Evolutionary conservation across 1,284 basidiomycete species (phyloP).

Genomic region (Phylloboletellus chloephorus): DNA sequence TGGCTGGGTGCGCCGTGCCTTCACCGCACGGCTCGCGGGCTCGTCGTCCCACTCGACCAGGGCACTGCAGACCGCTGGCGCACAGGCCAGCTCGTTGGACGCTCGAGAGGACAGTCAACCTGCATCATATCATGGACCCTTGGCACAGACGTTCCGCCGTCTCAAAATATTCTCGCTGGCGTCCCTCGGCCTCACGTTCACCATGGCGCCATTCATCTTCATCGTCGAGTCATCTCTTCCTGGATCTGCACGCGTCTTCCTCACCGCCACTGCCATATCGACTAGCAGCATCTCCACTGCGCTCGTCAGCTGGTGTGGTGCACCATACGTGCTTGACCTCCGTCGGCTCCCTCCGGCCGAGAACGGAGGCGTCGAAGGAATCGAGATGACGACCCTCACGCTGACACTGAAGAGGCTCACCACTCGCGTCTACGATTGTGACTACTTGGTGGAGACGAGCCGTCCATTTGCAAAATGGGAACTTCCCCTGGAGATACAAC

Average conservation of each 20-base stretch:
- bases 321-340: slow-evolving; percentile 49
- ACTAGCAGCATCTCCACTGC: slow-evolving; percentile 70
- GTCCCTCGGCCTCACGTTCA: slow-evolving; percentile 67
- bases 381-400: slow-evolving; percentile 69
- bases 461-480: slow-evolving; percentile 82
- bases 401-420: slow-evolving; percentile 55
- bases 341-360: slow-evolving; percentile 38
- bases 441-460: slow-evolving; percentile 63
- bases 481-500: slow-evolving; percentile 51
- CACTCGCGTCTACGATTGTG: slow-evolving; percentile 69
- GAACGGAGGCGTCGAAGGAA: slow-evolving; percentile 42
- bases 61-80: slow-evolving; percentile 2
- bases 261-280: slow-evolving; percentile 65
- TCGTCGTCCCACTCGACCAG: slow-evolving; percentile 11
- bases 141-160: slow-evolving; percentile 65
- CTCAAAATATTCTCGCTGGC: slow-evolving; percentile 82
- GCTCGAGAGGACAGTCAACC: slow-evolving; percentile 13
- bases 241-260: slow-evolving; percentile 58
- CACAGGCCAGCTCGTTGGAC: slow-evolving; percentile 9
- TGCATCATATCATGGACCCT: slow-evolving; percentile 56
- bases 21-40: neutral
- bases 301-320: slow-evolving; percentile 68
- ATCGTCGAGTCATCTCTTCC: slow-evolving; percentile 74
- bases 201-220: slow-evolving; percentile 76
- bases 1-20: slow-evolving; percentile 1